These are phyloP conservation scores for Pythium insidiosum DNA, from an alignment of 352 stramenopile species.

Conservation along the genomic window DNA sequence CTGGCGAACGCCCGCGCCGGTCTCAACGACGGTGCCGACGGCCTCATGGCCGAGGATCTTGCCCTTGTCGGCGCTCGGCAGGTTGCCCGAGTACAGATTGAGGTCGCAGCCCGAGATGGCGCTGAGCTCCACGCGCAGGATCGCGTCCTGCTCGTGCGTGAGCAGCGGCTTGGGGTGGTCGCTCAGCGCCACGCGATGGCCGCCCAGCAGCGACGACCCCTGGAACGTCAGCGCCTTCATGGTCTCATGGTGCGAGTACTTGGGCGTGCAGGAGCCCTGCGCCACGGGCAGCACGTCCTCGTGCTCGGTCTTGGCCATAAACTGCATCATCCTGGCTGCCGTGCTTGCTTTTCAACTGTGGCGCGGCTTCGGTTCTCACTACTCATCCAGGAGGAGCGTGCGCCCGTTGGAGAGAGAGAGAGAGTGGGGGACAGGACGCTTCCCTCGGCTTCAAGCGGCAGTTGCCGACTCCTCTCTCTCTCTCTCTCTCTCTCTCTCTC, in stretches of 20 bases:
- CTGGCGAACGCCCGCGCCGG: conserved; percentile 21
- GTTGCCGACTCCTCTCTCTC: too few species aligned
- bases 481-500: too few species aligned
- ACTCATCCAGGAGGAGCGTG: too few species aligned
- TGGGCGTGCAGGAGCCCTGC: conserved; percentile 17
- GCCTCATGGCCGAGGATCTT: conserved; percentile 39
- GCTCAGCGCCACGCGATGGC: conserved; percentile 10
- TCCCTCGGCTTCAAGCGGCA: too few species aligned
- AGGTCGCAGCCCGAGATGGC: conserved; percentile 32
- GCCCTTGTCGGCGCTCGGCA: conserved; percentile 27
- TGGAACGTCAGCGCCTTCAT: conserved; percentile 28
- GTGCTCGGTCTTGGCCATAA: conserved; percentile 11
- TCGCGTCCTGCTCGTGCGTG: conserved; percentile 20
- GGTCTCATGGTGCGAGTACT: conserved; percentile 14
- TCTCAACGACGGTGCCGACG: conserved; percentile 21
- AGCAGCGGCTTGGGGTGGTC: conserved; percentile 17
- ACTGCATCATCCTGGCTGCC: conserved; percentile 19
- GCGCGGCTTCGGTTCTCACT: too few species aligned
- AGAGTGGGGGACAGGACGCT: too few species aligned
- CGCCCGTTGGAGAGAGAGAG: too few species aligned
- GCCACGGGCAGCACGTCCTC: conserved; percentile 13
- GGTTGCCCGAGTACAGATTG: conserved; percentile 24
- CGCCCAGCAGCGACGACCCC: conserved; percentile 9
- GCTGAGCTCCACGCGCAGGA: conserved; percentile 22
- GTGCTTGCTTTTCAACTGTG: too few species aligned